A percentile compares a stretch with the other conserved stretches of the same genome.
These are phyloP conservation scores for Candida pini DNA, from an alignment of 805 yeast species.

Conservation along the genomic window DNA sequence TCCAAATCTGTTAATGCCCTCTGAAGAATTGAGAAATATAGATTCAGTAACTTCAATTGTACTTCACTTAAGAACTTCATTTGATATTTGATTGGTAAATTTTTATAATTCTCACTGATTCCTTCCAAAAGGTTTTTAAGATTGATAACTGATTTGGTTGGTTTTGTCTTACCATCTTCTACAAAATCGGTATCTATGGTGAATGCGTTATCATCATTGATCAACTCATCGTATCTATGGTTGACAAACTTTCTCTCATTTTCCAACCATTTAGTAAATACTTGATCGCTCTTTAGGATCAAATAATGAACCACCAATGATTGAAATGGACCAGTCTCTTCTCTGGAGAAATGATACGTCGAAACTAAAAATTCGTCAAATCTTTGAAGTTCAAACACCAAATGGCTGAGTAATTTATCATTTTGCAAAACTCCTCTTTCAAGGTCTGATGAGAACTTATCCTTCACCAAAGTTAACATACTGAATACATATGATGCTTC, in stretches of 20 bases:
- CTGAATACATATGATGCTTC: conserved; percentile 39
- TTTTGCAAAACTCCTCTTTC: conserved; percentile 18
- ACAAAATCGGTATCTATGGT: conserved; percentile 52
- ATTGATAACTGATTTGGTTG: conserved; percentile 59
- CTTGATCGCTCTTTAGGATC: conserved; percentile 19
- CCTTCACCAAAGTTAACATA: conserved; percentile 39
- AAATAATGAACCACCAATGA: conserved; percentile 24
- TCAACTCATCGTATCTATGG: conserved; percentile 46
- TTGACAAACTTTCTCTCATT: conserved; percentile 49
- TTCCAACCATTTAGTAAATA: conserved; percentile 44
- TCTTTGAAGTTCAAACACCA: conserved; percentile 49
- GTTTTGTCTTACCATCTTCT: conserved; percentile 39
- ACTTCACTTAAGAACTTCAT: conserved; percentile 51
- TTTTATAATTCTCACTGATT: conserved; percentile 48
- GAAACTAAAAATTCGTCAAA: conserved; percentile 49
- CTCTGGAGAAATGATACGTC: conserved; percentile 27
- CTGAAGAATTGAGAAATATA: conserved; percentile 39
- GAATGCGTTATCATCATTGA: conserved; percentile 44
- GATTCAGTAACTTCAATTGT: conserved; percentile 52
- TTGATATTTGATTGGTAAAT: conserved; percentile 48
- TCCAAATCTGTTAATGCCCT: conserved; percentile 39
- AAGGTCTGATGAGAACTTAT: conserved; percentile 33
- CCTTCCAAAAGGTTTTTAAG: conserved; percentile 52
- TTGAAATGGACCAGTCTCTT: conserved; percentile 22
- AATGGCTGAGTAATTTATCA: conserved; percentile 50